Evolutionary conservation across 805 yeast genomes (phyloP).

Genomic region (Cyberlindnera subsufficiens): DNA sequence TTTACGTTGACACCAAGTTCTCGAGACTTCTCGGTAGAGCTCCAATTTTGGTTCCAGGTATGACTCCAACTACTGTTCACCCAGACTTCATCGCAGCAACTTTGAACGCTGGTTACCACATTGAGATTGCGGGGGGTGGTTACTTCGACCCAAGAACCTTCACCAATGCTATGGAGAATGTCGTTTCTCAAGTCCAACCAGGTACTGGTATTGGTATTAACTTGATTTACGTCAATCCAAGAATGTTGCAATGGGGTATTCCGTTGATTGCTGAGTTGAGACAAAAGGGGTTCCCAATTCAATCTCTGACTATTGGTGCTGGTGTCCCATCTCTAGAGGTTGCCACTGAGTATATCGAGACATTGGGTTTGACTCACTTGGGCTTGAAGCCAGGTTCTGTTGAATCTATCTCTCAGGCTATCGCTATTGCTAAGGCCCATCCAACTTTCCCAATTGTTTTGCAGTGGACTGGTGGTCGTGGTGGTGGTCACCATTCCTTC

Average conservation of each 20-base stretch:
- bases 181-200: constrained; percentile 63
- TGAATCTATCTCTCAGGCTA: constrained; percentile 82
- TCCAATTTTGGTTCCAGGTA: constrained; percentile 97
- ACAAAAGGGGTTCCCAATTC: constrained; percentile 90
- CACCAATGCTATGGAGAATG: constrained; percentile 69
- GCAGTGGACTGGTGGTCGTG: constrained; percentile 99
- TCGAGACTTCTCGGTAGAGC: constrained; percentile 89
- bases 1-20: constrained; percentile 89
- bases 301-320: constrained; percentile 96
- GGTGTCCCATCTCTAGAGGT: constrained; percentile 99
- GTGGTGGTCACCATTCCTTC: constrained; percentile 99
- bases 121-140: constrained; percentile 99
- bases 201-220: constrained; percentile 91
- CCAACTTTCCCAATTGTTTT: constrained; percentile 94
- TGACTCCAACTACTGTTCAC: constrained; percentile 97
- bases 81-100: constrained; percentile 94
- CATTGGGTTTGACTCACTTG: constrained; percentile 86
- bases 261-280: constrained; percentile 89
- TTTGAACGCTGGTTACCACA: constrained; percentile 92
- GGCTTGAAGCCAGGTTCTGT: constrained; percentile 98
- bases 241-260: constrained; percentile 98
- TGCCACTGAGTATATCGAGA: constrained; percentile 91
- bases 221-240: constrained; percentile 92
- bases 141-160: constrained; percentile 72
- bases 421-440: constrained; percentile 90